Evolutionary conservation across 345 rosid species (phyloP), one percentile per base, ranked within the genome.

Genomic region (Acer yangbiense): DNA sequence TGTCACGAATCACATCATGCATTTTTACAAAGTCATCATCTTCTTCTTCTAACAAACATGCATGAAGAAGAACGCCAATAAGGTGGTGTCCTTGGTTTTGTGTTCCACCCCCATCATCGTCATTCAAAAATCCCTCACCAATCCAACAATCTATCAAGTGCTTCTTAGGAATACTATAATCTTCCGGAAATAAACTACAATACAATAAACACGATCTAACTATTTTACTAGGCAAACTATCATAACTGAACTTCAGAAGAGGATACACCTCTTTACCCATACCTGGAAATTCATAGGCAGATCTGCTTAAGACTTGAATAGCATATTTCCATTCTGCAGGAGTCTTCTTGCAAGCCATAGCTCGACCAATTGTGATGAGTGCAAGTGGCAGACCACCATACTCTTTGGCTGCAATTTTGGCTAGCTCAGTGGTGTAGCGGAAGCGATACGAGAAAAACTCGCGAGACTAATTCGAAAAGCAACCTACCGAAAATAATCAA

Each of bases 1-100:
- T 75, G 0, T 67, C 78, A 6, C 72, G 78, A 23, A 76, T 23
- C 12, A 76, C 66, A 55, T 76, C 78, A 55, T 76, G 78, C 78
- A 76, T 76, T 67, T 67, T 76, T 0, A 55, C 66, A 5, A 6
- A 67, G 5, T 76, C 64, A 12, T 65, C 41, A 13, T 20, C 78
- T 7, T 32, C 66, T 35, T 76, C 78, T 76, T 76, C 72, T 0
- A 76, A 2, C 14, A 76, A 52, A 67, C 65, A 76, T 3, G 78
- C 27, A 14, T 14, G 72, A 35, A 76, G 52, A 21, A 76, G 78
- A 67, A 7, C 27, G 1, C 67, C 39, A 6, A 72, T 7, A 13
- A 55, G 11, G 23, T 16, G 17, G 20, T 72, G 25, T 58, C 73
- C 67, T 17, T 23, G 67, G 21, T 72, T 32, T 12, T n/a, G 25